Percentiles rank a stretch among this genome's conserved stretches.
phyloP scores from a whole-genome alignment of 768 basidiomycete species.

The Tylopilus balloui region DNA sequence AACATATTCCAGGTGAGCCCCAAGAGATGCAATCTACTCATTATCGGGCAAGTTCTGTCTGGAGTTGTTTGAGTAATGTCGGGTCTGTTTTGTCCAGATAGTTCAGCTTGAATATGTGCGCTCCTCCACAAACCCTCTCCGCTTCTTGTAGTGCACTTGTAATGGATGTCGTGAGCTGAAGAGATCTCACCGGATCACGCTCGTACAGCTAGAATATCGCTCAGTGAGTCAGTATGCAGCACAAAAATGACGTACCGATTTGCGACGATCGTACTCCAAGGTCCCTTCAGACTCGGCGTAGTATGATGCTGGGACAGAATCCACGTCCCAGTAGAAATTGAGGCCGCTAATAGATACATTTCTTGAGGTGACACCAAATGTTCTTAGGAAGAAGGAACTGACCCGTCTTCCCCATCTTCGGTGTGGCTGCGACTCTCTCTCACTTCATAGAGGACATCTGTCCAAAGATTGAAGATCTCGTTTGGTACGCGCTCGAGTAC shows the following conservation, averaged over 20 bases:
- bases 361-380: background rate
- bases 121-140: conserved; percentile 55
- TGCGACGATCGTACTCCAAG: conserved; percentile 71
- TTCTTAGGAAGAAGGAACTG: conserved; percentile 7
- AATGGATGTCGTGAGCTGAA: conserved; percentile 59
- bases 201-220: conserved; percentile 54
- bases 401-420: conserved; percentile 37
- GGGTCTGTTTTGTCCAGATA: conserved; percentile 70
- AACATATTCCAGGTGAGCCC: background rate
- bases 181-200: conserved; percentile 65
- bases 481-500: conserved; percentile 65
- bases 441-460: conserved; percentile 84
- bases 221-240: conserved; percentile 7
- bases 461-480: conserved; percentile 84
- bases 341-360: conserved; percentile 30
- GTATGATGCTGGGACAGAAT: conserved; percentile 52
- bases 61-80: conserved; percentile 67
- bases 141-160: conserved; percentile 57
- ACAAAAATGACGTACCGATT: conserved; percentile 45
- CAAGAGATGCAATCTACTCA: background rate
- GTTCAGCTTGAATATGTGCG: conserved; percentile 50
- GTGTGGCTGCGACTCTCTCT: conserved; percentile 56
- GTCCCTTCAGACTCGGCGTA: conserved; percentile 66
- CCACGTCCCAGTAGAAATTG: conserved; percentile 65
- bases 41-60: conserved; percentile 39